Conservation (phyloP, 2,329 filamentous ascomycete genomes). For the Ceratocystis diversiconidia region DNA sequence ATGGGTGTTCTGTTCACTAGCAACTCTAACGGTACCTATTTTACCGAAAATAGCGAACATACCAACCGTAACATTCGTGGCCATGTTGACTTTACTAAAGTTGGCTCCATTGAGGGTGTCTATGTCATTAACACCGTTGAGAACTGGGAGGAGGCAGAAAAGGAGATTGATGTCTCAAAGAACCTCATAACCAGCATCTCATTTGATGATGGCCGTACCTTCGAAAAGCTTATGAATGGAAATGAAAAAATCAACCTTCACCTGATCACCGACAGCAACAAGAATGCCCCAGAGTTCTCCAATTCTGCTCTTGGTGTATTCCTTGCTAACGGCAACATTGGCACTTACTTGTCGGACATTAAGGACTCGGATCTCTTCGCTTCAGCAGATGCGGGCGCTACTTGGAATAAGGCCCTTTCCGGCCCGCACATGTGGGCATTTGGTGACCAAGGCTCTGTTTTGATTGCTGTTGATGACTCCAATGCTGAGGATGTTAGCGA, state of each 20-base stretch:
- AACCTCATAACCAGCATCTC: conserved; percentile 70
- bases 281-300: conserved; percentile 77
- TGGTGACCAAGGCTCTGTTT: conserved; percentile 78
- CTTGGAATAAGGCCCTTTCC: conserved; percentile 61
- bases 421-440: conserved; percentile 93
- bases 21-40: conserved; percentile 95
- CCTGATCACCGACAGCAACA: conserved; percentile 73
- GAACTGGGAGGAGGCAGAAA: conserved; percentile 65
- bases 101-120: conserved; percentile 80
- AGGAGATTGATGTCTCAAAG: conserved; percentile 39
- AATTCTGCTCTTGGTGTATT: conserved; percentile 85
- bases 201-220: conserved; percentile 88
- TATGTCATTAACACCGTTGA: conserved; percentile 80
- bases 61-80: conserved; percentile 70
- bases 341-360: conserved; percentile 56
- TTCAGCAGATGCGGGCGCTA: conserved; percentile 79
- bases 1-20: conserved; percentile 89
- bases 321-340: conserved; percentile 88
- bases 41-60: conserved; percentile 79
- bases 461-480: conserved; percentile 71
- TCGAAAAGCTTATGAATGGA: conserved; percentile 55
- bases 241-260: conserved; percentile 68
- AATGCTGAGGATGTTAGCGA: conserved; percentile 43
- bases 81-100: conserved; percentile 88
- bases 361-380: conserved; percentile 67